phyloP scores from a whole-genome alignment of 805 yeast genomes.

The Wickerhamomyces rabaulensis region DNA sequence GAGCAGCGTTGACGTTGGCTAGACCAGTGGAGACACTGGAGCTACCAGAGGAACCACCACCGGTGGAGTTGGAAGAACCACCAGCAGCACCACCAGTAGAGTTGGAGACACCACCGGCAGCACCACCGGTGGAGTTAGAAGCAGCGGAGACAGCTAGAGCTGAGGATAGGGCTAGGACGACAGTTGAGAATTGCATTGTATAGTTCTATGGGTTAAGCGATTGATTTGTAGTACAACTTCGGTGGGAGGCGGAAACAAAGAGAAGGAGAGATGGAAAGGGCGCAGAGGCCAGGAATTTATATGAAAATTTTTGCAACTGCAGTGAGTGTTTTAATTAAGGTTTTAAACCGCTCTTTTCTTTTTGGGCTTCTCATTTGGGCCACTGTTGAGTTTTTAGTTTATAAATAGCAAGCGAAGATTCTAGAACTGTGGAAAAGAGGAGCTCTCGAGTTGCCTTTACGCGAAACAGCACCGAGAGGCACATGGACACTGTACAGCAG shows the following conservation, averaged over 20 bases:
- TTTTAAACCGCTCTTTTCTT: background rate
- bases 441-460: too few relatives aligned
- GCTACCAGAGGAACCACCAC: constrained; percentile 1
- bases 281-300: too few relatives aligned
- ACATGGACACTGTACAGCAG: too few relatives aligned
- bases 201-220: background rate
- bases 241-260: too few relatives aligned
- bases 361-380: background rate
- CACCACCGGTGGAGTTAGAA: constrained; percentile 1
- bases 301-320: background rate
- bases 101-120: background rate
- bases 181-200: constrained; percentile 7
- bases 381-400: background rate
- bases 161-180: constrained; percentile 3
- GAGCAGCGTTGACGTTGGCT: constrained; percentile 13
- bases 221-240: background rate
- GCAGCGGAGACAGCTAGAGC: constrained; percentile 4
- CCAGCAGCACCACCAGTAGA: constrained; percentile 2
- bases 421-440: background rate
- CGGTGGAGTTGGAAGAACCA: constrained; percentile 4
- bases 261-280: too few relatives aligned
- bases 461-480: too few relatives aligned
- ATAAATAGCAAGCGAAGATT: background rate
- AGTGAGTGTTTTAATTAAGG: background rate
- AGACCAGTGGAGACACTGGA: constrained; percentile 16